phyloP scores from a whole-genome alignment of 2,329 filamentous ascomycete species.

The Paracorniculantispora psalliotae region DNA sequence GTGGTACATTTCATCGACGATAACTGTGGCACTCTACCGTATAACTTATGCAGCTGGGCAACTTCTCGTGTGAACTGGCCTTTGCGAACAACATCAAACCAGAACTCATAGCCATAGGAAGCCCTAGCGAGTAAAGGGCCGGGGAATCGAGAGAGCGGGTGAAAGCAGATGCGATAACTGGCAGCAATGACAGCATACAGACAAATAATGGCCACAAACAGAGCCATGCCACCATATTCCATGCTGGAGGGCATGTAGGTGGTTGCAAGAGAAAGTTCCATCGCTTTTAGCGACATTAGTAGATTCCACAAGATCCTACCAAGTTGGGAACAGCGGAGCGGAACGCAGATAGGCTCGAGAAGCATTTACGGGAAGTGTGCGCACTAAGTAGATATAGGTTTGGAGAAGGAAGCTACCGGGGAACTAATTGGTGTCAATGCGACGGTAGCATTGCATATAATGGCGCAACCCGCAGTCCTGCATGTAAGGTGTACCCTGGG shows the following conservation, averaged over 20 bases:
- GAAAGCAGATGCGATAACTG: constrained; percentile 17
- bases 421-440: neutral
- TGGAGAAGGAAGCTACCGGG: neutral
- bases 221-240: neutral
- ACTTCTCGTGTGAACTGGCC: constrained; percentile 19
- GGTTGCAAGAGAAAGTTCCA: neutral
- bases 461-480: neutral
- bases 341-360: neutral
- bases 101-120: constrained; percentile 21
- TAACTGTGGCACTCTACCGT: constrained; percentile 16
- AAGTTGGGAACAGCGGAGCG: neutral
- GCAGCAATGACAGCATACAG: constrained; percentile 1
- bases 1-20: neutral
- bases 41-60: constrained; percentile 21
- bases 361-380: neutral
- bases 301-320: neutral
- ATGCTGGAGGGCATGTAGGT: neutral
- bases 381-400: neutral
- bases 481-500: neutral
- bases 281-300: neutral
- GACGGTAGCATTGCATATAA: neutral
- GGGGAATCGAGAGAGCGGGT: constrained; percentile 18
- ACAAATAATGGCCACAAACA: neutral
- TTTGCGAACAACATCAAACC: constrained; percentile 21
- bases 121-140: constrained; percentile 21